Percentiles rank a stretch among this genome's conserved stretches.
Conservation (phyloP, 441 rosid species). For the Adansonia grandidieri region DNA sequence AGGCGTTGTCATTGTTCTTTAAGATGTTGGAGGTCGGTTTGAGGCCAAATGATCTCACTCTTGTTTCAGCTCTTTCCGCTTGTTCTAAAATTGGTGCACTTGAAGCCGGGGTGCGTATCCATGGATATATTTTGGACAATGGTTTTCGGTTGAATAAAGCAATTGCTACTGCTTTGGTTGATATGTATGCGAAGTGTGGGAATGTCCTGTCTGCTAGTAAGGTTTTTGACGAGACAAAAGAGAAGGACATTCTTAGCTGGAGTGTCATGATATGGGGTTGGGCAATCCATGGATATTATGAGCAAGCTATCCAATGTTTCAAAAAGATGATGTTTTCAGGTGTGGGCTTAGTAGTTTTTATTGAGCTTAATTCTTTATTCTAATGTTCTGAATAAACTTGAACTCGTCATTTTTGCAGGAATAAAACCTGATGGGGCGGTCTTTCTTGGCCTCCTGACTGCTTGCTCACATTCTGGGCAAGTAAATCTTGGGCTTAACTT, state of each 20-base stretch:
- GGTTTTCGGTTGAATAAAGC: conserved; percentile 46
- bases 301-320: conserved; percentile 59
- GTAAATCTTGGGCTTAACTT: conserved; percentile 60
- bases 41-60: conserved; percentile 51
- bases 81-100: conserved; percentile 71
- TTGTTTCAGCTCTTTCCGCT: conserved; percentile 63
- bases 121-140: conserved; percentile 43
- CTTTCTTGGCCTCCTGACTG: conserved; percentile 62
- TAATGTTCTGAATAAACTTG: background rate
- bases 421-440: conserved; percentile 62
- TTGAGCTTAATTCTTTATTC: background rate
- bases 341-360: conserved; percentile 22
- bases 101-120: conserved; percentile 52
- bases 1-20: conserved; percentile 52
- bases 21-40: conserved; percentile 56
- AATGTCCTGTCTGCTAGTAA: conserved; percentile 50
- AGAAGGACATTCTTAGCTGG: conserved; percentile 59
- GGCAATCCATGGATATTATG: conserved; percentile 57
- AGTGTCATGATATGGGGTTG: conserved; percentile 76
- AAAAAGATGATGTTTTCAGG: conserved; percentile 68
- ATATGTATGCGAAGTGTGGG: conserved; percentile 73
- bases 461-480: conserved; percentile 58
- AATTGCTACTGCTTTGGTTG: conserved; percentile 53
- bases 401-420: conserved; percentile 44
- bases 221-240: conserved; percentile 49